Evolutionary conservation across 345 rosid genomes (phyloP).

Genomic region (Balakata baccata): DNA sequence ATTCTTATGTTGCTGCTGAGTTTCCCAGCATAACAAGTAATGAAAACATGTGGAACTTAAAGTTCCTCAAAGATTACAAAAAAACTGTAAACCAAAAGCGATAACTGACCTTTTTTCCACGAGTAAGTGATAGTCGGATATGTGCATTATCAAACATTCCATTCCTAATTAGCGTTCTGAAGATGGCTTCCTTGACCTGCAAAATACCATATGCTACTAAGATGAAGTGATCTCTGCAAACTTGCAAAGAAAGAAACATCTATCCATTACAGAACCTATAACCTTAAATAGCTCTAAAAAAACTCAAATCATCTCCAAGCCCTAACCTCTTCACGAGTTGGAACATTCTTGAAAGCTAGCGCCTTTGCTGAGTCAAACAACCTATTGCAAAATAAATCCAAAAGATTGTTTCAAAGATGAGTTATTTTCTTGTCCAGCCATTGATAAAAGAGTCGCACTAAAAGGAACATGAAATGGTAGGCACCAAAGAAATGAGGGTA

Average conservation of each 20-base stretch:
- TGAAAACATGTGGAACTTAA: neutral
- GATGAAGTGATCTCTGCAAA: slow-evolving; percentile 6
- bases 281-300: neutral
- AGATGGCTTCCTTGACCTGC: slow-evolving; percentile 85
- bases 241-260: neutral
- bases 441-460: neutral
- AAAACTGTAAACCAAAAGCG: slow-evolving; percentile 2
- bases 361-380: slow-evolving; percentile 87
- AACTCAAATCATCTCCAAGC: slow-evolving; percentile 8
- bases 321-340: slow-evolving; percentile 65
- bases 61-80: neutral
- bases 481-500: neutral
- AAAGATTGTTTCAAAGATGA: neutral
- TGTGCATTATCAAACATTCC: slow-evolving; percentile 88
- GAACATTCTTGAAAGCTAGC: slow-evolving; percentile 76
- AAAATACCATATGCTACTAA: slow-evolving; percentile 2
- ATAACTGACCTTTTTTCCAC: slow-evolving; percentile 69
- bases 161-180: slow-evolving; percentile 68
- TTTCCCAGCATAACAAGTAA: neutral
- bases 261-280: neutral
- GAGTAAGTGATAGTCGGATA: slow-evolving; percentile 75
- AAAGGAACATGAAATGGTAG: neutral
- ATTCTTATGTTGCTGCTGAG: neutral
- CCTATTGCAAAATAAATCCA: slow-evolving; percentile 37
- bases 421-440: neutral